These are phyloP conservation scores for Monilinia fructigena DNA, from an alignment of 2,329 filamentous ascomycete species.

Conservation along the genomic window DNA sequence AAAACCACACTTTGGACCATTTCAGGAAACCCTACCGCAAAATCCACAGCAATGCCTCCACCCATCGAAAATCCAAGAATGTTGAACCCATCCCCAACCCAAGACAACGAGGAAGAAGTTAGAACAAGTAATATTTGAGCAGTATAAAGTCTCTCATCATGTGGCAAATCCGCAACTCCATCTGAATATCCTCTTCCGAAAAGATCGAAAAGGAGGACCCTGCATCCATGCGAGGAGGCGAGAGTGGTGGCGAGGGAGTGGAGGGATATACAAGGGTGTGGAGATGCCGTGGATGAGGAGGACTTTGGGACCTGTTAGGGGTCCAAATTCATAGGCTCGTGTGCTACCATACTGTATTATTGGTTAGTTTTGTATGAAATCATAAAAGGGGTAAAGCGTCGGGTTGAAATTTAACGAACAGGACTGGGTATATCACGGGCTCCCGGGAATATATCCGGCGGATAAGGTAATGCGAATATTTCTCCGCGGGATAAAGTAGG, in stretches of 20 bases:
- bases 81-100: slow-evolving; percentile 58
- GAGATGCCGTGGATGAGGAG: slow-evolving; percentile 79
- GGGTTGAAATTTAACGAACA: slow-evolving; percentile 16
- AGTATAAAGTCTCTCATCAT: slow-evolving; percentile 64
- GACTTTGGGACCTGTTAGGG: slow-evolving; percentile 66
- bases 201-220: slow-evolving; percentile 78
- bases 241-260: slow-evolving; percentile 65
- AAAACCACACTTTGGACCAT: slow-evolving; percentile 70
- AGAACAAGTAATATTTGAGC: slow-evolving; percentile 64
- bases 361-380: background rate
- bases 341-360: slow-evolving; percentile 59
- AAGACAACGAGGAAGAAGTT: slow-evolving; percentile 58
- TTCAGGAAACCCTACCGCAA: slow-evolving; percentile 66
- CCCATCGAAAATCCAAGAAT: slow-evolving; percentile 79
- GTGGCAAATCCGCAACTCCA: slow-evolving; percentile 50
- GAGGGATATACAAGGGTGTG: slow-evolving; percentile 70
- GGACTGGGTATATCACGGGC: slow-evolving; percentile 65
- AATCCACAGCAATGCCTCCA: slow-evolving; percentile 69
- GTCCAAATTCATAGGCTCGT: slow-evolving; percentile 79
- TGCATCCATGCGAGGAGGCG: slow-evolving; percentile 58
- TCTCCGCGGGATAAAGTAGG: slow-evolving; percentile 36
- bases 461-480: slow-evolving; percentile 56
- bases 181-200: slow-evolving; percentile 79
- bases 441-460: slow-evolving; percentile 67
- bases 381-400: background rate